These are phyloP conservation scores for Aspergillus biplanus DNA, from an alignment of 495 filamentous ascomycete genomes.

Conservation along the genomic window DNA sequence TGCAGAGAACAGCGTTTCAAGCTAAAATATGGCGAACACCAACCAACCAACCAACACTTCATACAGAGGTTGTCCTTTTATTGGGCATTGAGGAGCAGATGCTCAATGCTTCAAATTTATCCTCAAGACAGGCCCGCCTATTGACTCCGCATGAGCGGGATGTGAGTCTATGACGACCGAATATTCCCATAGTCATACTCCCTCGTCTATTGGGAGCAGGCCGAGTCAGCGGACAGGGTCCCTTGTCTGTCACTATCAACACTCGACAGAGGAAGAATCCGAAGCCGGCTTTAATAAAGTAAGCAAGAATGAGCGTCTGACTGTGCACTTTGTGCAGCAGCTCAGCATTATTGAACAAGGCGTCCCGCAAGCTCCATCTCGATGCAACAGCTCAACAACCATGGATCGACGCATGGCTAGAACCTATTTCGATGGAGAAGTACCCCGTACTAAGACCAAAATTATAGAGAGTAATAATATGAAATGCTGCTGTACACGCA, in stretches of 20 bases:
- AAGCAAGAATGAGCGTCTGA: background rate
- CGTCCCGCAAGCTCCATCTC: background rate
- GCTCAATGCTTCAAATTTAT: background rate
- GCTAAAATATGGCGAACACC: background rate
- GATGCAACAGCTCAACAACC: background rate
- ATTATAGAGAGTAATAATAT: background rate
- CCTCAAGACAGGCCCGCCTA: background rate
- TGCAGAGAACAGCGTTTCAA: slow-evolving; percentile 3
- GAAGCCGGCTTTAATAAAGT: background rate
- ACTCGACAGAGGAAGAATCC: too few species aligned
- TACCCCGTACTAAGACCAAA: background rate
- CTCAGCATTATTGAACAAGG: background rate
- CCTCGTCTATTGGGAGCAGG: background rate
- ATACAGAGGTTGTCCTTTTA: background rate
- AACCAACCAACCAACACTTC: background rate
- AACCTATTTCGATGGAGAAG: background rate
- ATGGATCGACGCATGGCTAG: background rate
- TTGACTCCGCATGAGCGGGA: background rate
- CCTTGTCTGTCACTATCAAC: background rate
- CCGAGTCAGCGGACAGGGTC: background rate
- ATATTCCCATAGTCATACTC: background rate
- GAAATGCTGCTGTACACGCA: too few species aligned
- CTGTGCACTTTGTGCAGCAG: background rate
- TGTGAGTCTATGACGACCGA: too few species aligned
- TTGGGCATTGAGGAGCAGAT: background rate